Evolutionary conservation across 1,284 basidiomycete species (phyloP).

Genomic region (Ustilago bromivora): DNA sequence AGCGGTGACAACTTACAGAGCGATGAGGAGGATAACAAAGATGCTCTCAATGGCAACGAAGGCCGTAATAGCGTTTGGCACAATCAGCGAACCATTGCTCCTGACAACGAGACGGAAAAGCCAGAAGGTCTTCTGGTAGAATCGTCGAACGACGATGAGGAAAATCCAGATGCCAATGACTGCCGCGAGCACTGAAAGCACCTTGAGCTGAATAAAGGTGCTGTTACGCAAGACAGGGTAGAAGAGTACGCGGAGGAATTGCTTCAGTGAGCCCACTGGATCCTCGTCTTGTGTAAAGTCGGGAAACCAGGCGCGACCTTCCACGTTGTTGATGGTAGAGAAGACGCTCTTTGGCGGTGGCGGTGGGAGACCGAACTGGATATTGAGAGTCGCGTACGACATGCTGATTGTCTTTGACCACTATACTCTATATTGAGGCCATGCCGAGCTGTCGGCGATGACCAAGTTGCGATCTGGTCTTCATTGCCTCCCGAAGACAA

Average conservation of each 20-base stretch:
- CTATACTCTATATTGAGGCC: not conserved
- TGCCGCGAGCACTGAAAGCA: conserved; percentile 24
- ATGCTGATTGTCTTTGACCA: conserved; percentile 1
- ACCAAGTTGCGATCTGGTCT: not conserved
- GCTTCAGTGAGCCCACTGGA: conserved; percentile 15
- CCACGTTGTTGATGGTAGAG: conserved; percentile 19
- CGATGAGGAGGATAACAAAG: conserved; percentile 32
- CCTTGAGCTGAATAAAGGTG: conserved; percentile 41
- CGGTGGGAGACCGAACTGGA: conserved; percentile 17
- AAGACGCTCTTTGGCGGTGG: conserved; percentile 28
- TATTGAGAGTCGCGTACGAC: conserved; percentile 34
- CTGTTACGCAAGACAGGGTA: conserved; percentile 13
- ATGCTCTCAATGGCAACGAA: conserved; percentile 32
- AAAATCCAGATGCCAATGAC: conserved; percentile 33
- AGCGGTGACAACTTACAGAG: conserved; percentile 21
- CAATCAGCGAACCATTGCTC: conserved; percentile 40
- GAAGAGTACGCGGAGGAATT: conserved; percentile 34
- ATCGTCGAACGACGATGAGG: conserved; percentile 34
- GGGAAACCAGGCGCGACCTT: conserved; percentile 39
- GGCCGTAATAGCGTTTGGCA: conserved; percentile 40
- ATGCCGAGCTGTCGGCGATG: not conserved
- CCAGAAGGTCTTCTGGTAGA: conserved; percentile 40
- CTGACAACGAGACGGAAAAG: conserved; percentile 27
- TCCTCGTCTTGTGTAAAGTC: conserved; percentile 24
- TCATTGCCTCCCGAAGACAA: not conserved